Evolutionary conservation across 2,329 filamentous ascomycete species (phyloP), one percentile per base, ranked within the genome.

Genomic region (Reticulascus tulasneorum): DNA sequence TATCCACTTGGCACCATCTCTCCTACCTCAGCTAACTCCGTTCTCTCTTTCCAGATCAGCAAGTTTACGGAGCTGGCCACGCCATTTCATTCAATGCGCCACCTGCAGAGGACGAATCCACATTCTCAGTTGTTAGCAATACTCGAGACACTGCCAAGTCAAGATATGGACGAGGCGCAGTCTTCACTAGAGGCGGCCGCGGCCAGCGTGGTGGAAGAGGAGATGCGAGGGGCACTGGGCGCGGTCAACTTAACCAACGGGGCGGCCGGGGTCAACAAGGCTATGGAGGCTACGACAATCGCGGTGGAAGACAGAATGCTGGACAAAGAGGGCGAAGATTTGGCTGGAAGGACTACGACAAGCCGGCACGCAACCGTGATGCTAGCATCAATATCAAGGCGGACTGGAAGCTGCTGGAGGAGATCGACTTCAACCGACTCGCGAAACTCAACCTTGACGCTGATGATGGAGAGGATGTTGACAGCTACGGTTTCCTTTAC

Each of bases 321-420:
- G 81, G 82, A 53, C 80, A 81, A 29, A 72, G 85, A 47, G 82
- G 86, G 43, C 84, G 93, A 50, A 82, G 93, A 51, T 96, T 96
- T 56, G 93, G 93, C 60, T 97, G 93, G 91, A 94, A 93, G 69
- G 93, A 98, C 62, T 95, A 89, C 61, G 93, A 98, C 72, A 97
- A 97, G 81, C 93, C 93, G 43, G 80, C 91, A 63, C 84, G 93
- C 56, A 96, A 94, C 67, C 86, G 93, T 43, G 93, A 98, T 69
- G 86, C 91, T 9, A 95, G 89, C 23, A 87, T 98, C 58, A 91
- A 91, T 69, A 89, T 97, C 66, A 94, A 94, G 68, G 79, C 90
- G 16, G 90, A 96, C 62, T 98, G 93, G 93, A 77, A 81, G 57
- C 78, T 98, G 69, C 73, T 96, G 54, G 93, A 98, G 70, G 93